Base-by-base conservation (phyloP, 2,329 filamentous ascomycete species). In the Colletotrichum graminicola region DNA sequence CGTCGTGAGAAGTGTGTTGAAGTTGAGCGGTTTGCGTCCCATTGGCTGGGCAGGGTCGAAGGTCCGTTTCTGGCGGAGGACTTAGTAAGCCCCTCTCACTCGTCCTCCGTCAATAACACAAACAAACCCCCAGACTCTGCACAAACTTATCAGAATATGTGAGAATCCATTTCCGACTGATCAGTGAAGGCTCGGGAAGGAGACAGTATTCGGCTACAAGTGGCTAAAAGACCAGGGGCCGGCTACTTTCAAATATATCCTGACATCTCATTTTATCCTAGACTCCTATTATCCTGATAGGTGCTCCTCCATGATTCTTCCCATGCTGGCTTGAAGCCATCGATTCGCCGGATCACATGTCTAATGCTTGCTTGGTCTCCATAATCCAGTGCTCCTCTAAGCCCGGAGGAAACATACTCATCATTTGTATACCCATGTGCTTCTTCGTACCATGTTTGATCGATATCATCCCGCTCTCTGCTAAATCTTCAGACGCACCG, bases 11-110 rank as follows among this genome's bases (percentile, higher is more conserved):
- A 18, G 61, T 36, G 26, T 55, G 45, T 60, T 63, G 69, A 26
- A 56, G 69, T 64, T 69, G 69, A 63, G 69, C 32, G 59, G 34
- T 64, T 64, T 72, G 59, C 39, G 47, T 64, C 66, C 32, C 39
- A 71, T 71, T 71, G 69, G 66, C 29, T 55, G 39, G 32, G 49
- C 0, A 26, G 26, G 18, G 23, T 32, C 49, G 23, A 39, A 60
- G 8, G 29, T 41, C 47, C 57, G n/a, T 26, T 34, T 63, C 39
- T 59, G 57, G 45, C 18, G 51, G 45, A 59, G 57, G 60, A 68
- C 65, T 72, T 72, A 72, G 69, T 72, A 72, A 72, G 69, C 69
- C 55, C 39, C 57, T 39, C 26, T 54, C 36, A 26, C 36, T 43
- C 41, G 39, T 43, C 32, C 23, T 39, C 34, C 36, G 10, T 29